Evolutionary conservation across 1,284 basidiomycete species (phyloP), one percentile per base, ranked within the genome.

Genomic region (Kwoniella shivajii): DNA sequence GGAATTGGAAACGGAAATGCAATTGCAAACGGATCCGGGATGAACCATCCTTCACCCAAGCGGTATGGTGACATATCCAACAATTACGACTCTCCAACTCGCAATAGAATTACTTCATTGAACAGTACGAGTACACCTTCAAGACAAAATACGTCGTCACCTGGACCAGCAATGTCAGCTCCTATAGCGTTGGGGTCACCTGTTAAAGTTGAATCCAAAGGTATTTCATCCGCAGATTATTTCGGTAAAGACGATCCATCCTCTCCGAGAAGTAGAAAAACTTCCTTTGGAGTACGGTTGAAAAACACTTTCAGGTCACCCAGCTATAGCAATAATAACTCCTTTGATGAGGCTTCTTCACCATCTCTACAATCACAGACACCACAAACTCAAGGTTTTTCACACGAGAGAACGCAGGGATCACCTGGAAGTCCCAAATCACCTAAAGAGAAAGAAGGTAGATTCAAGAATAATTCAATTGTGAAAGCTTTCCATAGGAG

Each of bases 401-500:
- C 38, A 26, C 16, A 6, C 43, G 27, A 54, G n/a, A n/a, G n/a
- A n/a, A n/a, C n/a, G 24, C 41, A 44, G 16, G 36, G 20, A 45
- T 41, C 11, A 50, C 27, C 26, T 6, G 26, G 4, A 36, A 52
- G 37, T 18, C 54, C 59, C 4, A 39, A 52, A 20, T 59, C 57
- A 37, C 52, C 61, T 24, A 38, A 45, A 31, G n/a, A n/a, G n/a
- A n/a, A n/a, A n/a, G 44, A 48, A 14, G 47, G 59, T 27, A 22
- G 60, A n/a, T 63, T 67, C 56, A 64, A 64, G 48, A 34, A 50
- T 20, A 54, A 41, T 22, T 63, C 64, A 4, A 29, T 65, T 10
- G 58, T 53, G 10, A 59, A 60, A 31, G 64, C 61, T 16, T 65
- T 65, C 34, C 42, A 55, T 7, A 51, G 52, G 22, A 50, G 56